Evolutionary conservation across 768 basidiomycete genomes (phyloP).

Genomic region (Psilocybe tampanensis): DNA sequence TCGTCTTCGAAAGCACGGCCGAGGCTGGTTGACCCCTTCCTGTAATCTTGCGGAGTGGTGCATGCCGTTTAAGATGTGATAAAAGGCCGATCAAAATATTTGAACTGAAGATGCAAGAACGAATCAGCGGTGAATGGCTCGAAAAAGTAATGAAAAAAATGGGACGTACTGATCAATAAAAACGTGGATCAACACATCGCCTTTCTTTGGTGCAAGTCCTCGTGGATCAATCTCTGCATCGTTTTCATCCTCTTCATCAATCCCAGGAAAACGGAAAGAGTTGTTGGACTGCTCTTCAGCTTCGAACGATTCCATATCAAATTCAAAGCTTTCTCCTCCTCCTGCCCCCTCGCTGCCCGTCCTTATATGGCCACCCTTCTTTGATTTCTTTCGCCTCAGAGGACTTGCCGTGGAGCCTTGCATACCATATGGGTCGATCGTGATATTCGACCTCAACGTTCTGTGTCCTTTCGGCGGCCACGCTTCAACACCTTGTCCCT

Average conservation of each 20-base stretch:
- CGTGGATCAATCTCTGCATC: conserved; percentile 38
- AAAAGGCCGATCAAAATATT: conserved; percentile 87
- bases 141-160: conserved; percentile 8
- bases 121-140: not conserved
- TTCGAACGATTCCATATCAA: conserved; percentile 10
- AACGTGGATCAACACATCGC: conserved; percentile 41
- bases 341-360: conserved; percentile 20
- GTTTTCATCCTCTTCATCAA: conserved; percentile 28
- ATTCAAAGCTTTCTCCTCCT: conserved; percentile 16
- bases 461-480: conserved; percentile 13
- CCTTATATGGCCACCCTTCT: conserved; percentile 20
- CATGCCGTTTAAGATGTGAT: conserved; percentile 59
- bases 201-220: conserved; percentile 30
- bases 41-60: conserved; percentile 12
- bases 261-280: conserved; percentile 4
- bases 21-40: conserved; percentile 18
- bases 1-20: conserved; percentile 15
- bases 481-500: conserved; percentile 15
- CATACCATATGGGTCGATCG: conserved; percentile 1
- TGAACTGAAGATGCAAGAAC: conserved; percentile 57
- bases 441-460: not conserved
- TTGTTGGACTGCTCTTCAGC: not conserved
- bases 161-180: conserved; percentile 63
- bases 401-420: conserved; percentile 3
- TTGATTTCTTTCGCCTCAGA: conserved; percentile 19